Evolutionary conservation across 1,284 basidiomycete genomes (phyloP), one percentile per base, ranked within the genome.

Genomic region (Rhodotorula sp.): DNA sequence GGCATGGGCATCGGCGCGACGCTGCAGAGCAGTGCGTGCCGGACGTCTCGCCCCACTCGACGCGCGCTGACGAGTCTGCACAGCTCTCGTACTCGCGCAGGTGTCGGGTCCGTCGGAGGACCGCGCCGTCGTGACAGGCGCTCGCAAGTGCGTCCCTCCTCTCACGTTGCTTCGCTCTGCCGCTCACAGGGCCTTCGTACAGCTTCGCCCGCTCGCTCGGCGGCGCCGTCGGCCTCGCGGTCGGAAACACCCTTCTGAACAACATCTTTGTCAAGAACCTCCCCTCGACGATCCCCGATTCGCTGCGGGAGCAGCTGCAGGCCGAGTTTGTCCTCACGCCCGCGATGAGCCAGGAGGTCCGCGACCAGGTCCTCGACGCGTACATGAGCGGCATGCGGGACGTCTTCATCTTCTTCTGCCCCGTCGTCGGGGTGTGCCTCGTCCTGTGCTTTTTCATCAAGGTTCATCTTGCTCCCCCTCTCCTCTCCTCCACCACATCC

Each of bases 1-100:
- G 79, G 80, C n/a, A 54, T 80, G 46, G 79, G 79, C 2, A 76
- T 79, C 32, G 79, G 79, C 2, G 65, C 75, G 6, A 80, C 79
- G 1, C 74, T 76, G 34, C 79, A 80, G 60, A 66, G 62, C 34
- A 34, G 46, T 25, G 27, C 44, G 59, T 32, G 21, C 46, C 8
- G 27, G 3, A 22, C 44, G 13, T 27, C 12, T 19, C 19, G 12
- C 2, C 32, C 1, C 48, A 12, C 17, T 25, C 29, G 51, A 41
- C 19, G 27, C 9, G 10, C 10, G 34, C 19, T 37, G 54, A 41
- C 44, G 32, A 57, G 27, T 12, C 9, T 3, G 12, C 32, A 29
- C 64, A 79, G 76, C 79, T 27, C 71, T 80, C 5, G 79, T 80
- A 8, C 68, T 80, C 21, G 78, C 78, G 0, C 79, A 80, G 69